Conservation (phyloP, 2,329 filamentous ascomycete species). For the Madurella mycetomatis region DNA sequence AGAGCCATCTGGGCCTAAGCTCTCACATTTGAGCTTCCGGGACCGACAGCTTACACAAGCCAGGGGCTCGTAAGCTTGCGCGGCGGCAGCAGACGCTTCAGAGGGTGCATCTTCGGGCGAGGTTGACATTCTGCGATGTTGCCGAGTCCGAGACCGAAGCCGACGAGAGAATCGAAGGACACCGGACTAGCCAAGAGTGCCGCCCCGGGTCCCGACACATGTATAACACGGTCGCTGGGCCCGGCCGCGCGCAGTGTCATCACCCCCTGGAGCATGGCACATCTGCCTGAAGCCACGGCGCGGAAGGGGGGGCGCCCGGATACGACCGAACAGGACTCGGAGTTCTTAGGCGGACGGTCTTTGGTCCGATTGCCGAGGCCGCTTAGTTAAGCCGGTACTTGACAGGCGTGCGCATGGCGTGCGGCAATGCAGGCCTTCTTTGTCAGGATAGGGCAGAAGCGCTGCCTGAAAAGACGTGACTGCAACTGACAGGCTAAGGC, state of each 20-base stretch:
- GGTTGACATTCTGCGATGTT: constrained; percentile 16
- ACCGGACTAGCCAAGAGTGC: constrained; percentile 9
- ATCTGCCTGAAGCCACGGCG: constrained; percentile 14
- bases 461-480: constrained; percentile 2
- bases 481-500: background rate
- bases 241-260: constrained; percentile 12
- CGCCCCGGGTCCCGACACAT: constrained; percentile 13
- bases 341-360: constrained; percentile 23
- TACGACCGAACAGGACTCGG: constrained; percentile 17
- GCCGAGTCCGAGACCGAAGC: constrained; percentile 16
- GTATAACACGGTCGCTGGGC: constrained; percentile 10
- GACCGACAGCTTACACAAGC: constrained; percentile 80
- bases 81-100: constrained; percentile 8
- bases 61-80: constrained; percentile 44
- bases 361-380: constrained; percentile 27
- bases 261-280: constrained; percentile 1
- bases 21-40: constrained; percentile 72
- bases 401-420: too few relatives aligned
- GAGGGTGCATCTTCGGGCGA: constrained; percentile 19
- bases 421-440: background rate
- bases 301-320: constrained; percentile 2
- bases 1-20: background rate
- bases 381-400: constrained; percentile 17
- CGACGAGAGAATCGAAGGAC: constrained; percentile 12
- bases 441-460: background rate